Evolutionary conservation across 2,329 filamentous ascomycete genomes (phyloP).

Genomic region (Lachnellula occidentalis): DNA sequence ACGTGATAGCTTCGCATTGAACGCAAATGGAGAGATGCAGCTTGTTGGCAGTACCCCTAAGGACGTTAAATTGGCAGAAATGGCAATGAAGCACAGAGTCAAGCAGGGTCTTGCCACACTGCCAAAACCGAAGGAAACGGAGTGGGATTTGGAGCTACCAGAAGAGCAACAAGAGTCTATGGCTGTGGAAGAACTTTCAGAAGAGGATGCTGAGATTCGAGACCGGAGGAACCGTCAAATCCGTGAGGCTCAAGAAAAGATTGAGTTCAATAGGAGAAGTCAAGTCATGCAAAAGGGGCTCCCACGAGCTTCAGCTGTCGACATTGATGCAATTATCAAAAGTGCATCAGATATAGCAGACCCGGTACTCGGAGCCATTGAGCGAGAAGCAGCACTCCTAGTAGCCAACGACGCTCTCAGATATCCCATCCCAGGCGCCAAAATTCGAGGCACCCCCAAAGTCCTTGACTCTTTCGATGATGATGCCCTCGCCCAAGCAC

Average conservation of each 20-base stretch:
- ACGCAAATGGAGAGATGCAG: slow-evolving; percentile 61
- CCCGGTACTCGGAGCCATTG: slow-evolving; percentile 63
- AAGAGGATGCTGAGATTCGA: slow-evolving; percentile 61
- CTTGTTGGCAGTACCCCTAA: slow-evolving; percentile 69
- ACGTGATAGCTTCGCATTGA: slow-evolving; percentile 80
- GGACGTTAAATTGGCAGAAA: slow-evolving; percentile 67
- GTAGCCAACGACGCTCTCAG: slow-evolving; percentile 76
- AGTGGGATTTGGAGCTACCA: slow-evolving; percentile 90
- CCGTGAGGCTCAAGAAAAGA: slow-evolving; percentile 60
- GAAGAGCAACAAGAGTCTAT: slow-evolving; percentile 66
- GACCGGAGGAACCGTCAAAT: slow-evolving; percentile 74
- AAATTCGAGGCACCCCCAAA: slow-evolving; percentile 56
- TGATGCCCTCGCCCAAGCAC: slow-evolving; percentile 65
- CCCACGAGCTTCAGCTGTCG: slow-evolving; percentile 69
- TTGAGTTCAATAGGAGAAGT: slow-evolving; percentile 77
- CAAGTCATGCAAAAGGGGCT: slow-evolving; percentile 85
- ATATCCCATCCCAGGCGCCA: slow-evolving; percentile 64
- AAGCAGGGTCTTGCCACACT: slow-evolving; percentile 71
- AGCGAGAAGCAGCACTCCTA: slow-evolving; percentile 70
- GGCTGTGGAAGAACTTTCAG: slow-evolving; percentile 45
- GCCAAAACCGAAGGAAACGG: slow-evolving; percentile 86
- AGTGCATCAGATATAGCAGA: slow-evolving; percentile 56
- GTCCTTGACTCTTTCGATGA: slow-evolving; percentile 64
- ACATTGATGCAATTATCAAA: slow-evolving; percentile 63
- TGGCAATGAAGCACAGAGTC: slow-evolving; percentile 63